Conservation (phyloP, 2,329 filamentous ascomycete species). For the Drechslerella coelobrocha region DNA sequence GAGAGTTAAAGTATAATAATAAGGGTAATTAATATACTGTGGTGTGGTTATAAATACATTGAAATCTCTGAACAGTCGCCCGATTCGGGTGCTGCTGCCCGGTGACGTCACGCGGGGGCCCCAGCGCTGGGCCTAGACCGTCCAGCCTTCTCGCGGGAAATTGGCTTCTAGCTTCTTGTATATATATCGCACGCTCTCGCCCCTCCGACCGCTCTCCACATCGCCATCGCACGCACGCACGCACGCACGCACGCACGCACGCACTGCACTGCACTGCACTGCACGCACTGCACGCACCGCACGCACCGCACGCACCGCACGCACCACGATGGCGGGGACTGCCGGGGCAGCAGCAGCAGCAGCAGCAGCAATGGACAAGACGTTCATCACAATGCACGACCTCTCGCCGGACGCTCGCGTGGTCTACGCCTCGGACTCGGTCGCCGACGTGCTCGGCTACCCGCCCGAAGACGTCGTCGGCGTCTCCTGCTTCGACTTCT, state of each 20-base stretch:
- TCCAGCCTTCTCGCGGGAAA: slow-evolving; percentile 1
- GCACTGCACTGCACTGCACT: no score
- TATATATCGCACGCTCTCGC: not conserved
- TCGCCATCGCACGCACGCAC: not conserved
- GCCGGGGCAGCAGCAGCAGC: no score
- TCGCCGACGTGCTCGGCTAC: slow-evolving; percentile 82
- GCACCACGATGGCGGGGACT: no score
- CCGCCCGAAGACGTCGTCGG: slow-evolving; percentile 76
- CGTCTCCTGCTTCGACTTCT: slow-evolving; percentile 82
- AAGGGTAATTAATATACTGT: no score
- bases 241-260: no score
- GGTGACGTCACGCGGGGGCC: slow-evolving; percentile 37
- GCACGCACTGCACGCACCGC: no score
- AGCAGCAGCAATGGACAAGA: slow-evolving; percentile 72
- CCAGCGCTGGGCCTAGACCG: slow-evolving; percentile 44
- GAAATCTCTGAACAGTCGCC: no score
- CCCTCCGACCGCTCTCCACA: not conserved
- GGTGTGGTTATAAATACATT: no score
- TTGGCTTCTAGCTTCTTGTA: not conserved
- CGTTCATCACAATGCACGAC: slow-evolving; percentile 92
- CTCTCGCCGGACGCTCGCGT: slow-evolving; percentile 72
- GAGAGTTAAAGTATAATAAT: no score
- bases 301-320: no score
- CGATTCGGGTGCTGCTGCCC: slow-evolving; percentile 20
- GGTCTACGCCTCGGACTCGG: slow-evolving; percentile 81